Percentiles rank a stretch among this genome's conserved stretches.
Conservation (phyloP, 2,329 filamentous ascomycete species). For the Pseudogymnoascus sp. region DNA sequence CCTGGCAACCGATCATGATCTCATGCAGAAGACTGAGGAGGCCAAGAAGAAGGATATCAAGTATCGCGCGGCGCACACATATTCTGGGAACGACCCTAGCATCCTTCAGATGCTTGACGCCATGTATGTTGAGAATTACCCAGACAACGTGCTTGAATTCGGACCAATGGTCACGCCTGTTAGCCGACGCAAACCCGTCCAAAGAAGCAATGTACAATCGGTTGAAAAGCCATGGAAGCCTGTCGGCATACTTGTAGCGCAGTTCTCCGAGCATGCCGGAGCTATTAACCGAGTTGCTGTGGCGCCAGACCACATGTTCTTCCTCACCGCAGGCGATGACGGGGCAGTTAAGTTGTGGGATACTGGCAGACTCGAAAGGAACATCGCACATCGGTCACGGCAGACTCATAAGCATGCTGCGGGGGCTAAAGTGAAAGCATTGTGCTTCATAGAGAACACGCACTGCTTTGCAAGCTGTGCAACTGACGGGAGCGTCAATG, state of each 20-base stretch:
- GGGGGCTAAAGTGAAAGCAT: conserved; percentile 63
- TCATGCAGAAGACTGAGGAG: conserved; percentile 29
- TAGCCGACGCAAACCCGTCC: conserved; percentile 43
- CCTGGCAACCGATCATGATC: conserved; percentile 30
- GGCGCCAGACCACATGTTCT: conserved; percentile 87
- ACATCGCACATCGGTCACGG: conserved; percentile 77
- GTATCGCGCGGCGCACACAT: conserved; percentile 65
- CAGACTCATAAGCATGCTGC: conserved; percentile 72
- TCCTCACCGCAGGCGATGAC: conserved; percentile 88
- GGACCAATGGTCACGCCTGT: conserved; percentile 72
- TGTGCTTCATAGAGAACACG: conserved; percentile 89
- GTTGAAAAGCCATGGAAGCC: conserved; percentile 67
- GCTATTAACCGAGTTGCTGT: conserved; percentile 74
- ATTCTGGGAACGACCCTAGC: conserved; percentile 67
- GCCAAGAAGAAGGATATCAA: conserved; percentile 33
- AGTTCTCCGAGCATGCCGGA: conserved; percentile 78
- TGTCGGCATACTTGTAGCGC: conserved; percentile 72
- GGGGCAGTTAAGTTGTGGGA: conserved; percentile 92
- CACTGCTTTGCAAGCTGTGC: conserved; percentile 90
- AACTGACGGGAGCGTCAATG: conserved; percentile 81
- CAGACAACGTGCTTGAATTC: conserved; percentile 58
- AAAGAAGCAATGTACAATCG: conserved; percentile 25
- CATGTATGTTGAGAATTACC: conserved; percentile 69
- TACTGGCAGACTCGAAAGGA: conserved; percentile 77
- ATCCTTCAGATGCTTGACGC: conserved; percentile 68